Evolutionary conservation across 2,329 filamentous ascomycete species (phyloP), one percentile per base, ranked within the genome.

Genomic region (Ophiostoma australiae): DNA sequence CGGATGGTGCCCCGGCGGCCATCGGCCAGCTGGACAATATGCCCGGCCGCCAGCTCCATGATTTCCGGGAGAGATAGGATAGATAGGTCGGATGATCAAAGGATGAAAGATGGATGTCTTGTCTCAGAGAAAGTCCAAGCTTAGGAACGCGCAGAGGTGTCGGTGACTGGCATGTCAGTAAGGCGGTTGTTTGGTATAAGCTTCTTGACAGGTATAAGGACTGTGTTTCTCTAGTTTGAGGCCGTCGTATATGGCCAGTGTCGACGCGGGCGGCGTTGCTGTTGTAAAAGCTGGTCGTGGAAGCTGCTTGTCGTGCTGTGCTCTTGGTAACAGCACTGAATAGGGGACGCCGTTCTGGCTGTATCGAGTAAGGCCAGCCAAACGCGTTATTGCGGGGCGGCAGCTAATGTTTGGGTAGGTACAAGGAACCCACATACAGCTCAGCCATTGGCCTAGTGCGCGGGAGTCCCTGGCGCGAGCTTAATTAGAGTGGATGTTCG

Each of bases 21-120:
- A 80, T 97, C 91, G 76, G 85, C 87, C 75, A 97, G 89, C 80
- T 90, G 88, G 80, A 98, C 87, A 74, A 86, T 87, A 82, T 95
- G 91, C 76, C 93, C 94, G 73, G 84, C 79, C 77, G 82, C 83
- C 76, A 87, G 82, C 73, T 88, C 86, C 77, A 85, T 82, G 3
- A 8, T 37, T 13, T 10, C 15, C 17, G n/a, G 61, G 33, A 23
- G 8, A 17, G 8, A 17, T 17, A 65, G n/a, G 15, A 6, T 6
- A 65, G 15, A 17, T 31, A 39, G 61, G 33, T 65, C 58, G 58
- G 33, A 33, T 5, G 33, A 63, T 31, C 27, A 7, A 33, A 20
- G 27, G 15, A 13, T 58, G 8, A 27, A 23, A 65, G 31, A 15
- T 23, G 61, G 61, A 48, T 13, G 52, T 27, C 63, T n/a, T 41